A percentile compares a stretch with the other conserved stretches of the same genome.
These are phyloP conservation scores for Hordeum pubiflorum DNA, from an alignment of 202 grass and related monocot species.

Conservation along the genomic window DNA sequence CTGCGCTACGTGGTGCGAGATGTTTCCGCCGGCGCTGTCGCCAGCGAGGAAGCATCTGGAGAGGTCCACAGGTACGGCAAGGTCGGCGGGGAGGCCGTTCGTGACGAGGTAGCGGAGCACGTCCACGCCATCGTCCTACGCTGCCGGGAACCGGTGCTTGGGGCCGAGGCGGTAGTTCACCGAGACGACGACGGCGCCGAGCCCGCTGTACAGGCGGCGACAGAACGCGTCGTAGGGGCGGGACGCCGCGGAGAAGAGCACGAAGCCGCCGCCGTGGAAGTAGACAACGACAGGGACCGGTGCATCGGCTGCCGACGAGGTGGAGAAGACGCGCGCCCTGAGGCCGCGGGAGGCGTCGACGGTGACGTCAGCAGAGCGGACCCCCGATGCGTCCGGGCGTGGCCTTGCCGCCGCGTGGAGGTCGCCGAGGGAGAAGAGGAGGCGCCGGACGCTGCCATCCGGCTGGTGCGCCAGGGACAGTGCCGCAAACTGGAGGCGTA, in stretches of 20 bases:
- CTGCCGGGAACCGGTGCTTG: conserved; percentile 27
- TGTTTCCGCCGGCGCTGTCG: conserved; percentile 71
- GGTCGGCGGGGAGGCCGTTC: neutral
- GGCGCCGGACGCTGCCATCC: conserved; percentile 54
- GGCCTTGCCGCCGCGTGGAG: conserved; percentile 9
- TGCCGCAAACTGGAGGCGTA: conserved; percentile 19
- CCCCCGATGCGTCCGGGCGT: conserved; percentile 19
- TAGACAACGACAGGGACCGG: conserved; percentile 39
- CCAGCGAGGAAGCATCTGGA: conserved; percentile 44
- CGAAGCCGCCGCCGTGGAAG: conserved; percentile 72
- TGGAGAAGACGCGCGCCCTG: conserved; percentile 43
- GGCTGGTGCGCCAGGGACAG: neutral
- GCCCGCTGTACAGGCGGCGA: conserved; percentile 28
- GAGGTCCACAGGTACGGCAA: conserved; percentile 16
- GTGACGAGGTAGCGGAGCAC: conserved; percentile 34
- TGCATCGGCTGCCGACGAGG: neutral
- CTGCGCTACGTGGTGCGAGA: conserved; percentile 38
- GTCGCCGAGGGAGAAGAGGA: conserved; percentile 39
- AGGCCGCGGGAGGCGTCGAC: conserved; percentile 35
- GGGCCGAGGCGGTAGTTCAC: conserved; percentile 5
- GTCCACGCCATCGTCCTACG: conserved; percentile 48
- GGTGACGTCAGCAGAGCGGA: conserved; percentile 33
- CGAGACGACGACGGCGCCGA: conserved; percentile 6
- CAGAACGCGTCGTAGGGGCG: conserved; percentile 43
- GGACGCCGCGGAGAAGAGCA: conserved; percentile 44